phyloP scores from a whole-genome alignment of 176 grass and related monocot species.

The Microstegium vimineum region DNA sequence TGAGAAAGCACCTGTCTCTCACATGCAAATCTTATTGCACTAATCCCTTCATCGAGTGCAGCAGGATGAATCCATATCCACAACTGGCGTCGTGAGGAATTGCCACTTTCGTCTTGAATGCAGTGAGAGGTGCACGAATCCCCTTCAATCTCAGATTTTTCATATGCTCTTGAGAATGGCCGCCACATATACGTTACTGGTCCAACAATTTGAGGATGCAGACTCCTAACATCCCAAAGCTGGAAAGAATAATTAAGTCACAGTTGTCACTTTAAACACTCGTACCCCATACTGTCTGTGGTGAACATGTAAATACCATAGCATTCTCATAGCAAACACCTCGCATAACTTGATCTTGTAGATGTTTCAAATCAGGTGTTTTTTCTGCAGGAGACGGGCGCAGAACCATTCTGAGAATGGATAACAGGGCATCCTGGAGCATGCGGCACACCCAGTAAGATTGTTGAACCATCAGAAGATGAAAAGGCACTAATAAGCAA shows the following conservation, averaged over 20 bases:
- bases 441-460: constrained; percentile 1
- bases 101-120: constrained; percentile 3
- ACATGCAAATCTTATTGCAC: constrained; percentile 56
- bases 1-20: constrained; percentile 45
- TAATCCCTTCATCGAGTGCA: constrained; percentile 55
- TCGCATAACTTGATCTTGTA: constrained; percentile 37
- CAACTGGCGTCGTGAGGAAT: constrained; percentile 38
- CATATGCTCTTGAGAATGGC: constrained; percentile 19
- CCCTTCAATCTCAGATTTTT: constrained; percentile 17
- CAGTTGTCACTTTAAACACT: constrained; percentile 3
- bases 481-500: background rate
- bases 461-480: background rate
- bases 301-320: constrained; percentile 55
- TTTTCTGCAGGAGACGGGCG: constrained; percentile 24
- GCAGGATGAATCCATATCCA: constrained; percentile 95
- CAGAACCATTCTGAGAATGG: constrained; percentile 62
- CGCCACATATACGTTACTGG: constrained; percentile 86
- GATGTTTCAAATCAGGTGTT: constrained; percentile 18
- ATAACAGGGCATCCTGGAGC: constrained; percentile 51
- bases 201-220: constrained; percentile 41
- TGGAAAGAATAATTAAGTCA: constrained; percentile 42
- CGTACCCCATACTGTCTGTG: constrained; percentile 7
- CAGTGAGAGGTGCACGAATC: constrained; percentile 14
- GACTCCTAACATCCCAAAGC: constrained; percentile 51
- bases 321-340: constrained; percentile 73